These are phyloP conservation scores for Leersia perrieri DNA, from an alignment of 176 grass and related monocot species.

Conservation along the genomic window DNA sequence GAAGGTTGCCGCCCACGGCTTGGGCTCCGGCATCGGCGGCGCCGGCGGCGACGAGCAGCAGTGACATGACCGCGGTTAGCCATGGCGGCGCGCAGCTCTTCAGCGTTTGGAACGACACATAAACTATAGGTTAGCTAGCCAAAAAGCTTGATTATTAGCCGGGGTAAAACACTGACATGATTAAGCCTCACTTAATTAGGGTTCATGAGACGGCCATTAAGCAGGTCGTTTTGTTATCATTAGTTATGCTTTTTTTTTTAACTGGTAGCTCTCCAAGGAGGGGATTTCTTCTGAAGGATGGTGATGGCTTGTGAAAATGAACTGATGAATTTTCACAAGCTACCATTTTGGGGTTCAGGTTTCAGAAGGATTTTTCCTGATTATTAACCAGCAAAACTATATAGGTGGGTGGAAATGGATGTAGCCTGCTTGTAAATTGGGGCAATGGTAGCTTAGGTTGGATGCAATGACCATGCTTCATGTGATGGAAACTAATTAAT, in stretches of 20 bases:
- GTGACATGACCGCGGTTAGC: slow-evolving; percentile 23
- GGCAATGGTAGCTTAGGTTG: not conserved
- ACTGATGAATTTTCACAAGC: slow-evolving; percentile 35
- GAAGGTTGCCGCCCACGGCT: slow-evolving; percentile 9
- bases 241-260: slow-evolving; percentile 3
- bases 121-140: not conserved
- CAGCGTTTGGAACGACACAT: slow-evolving; percentile 66
- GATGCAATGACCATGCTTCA: slow-evolving; percentile 21
- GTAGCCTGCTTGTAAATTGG: slow-evolving; percentile 38
- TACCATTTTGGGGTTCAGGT: slow-evolving; percentile 55
- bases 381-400: slow-evolving; percentile 26
- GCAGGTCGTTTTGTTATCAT: slow-evolving; percentile 32
- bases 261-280: slow-evolving; percentile 22
- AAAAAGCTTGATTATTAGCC: too few relatives aligned
- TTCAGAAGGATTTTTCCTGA: slow-evolving; percentile 45
- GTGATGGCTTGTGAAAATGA: slow-evolving; percentile 45
- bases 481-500: slow-evolving; percentile 17
- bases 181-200: slow-evolving; percentile 19
- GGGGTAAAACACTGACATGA: slow-evolving; percentile 33
- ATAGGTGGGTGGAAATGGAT: slow-evolving; percentile 23
- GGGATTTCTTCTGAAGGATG: slow-evolving; percentile 49
- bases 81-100: slow-evolving; percentile 52
- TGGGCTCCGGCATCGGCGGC: slow-evolving; percentile 19
- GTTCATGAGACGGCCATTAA: slow-evolving; percentile 35
- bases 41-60: slow-evolving; percentile 28